A percentile compares a stretch with the other conserved stretches of the same genome.
Evolutionary conservation across 2,329 filamentous ascomycete genomes (phyloP).

Genomic region (Aspergillus ustus): DNA sequence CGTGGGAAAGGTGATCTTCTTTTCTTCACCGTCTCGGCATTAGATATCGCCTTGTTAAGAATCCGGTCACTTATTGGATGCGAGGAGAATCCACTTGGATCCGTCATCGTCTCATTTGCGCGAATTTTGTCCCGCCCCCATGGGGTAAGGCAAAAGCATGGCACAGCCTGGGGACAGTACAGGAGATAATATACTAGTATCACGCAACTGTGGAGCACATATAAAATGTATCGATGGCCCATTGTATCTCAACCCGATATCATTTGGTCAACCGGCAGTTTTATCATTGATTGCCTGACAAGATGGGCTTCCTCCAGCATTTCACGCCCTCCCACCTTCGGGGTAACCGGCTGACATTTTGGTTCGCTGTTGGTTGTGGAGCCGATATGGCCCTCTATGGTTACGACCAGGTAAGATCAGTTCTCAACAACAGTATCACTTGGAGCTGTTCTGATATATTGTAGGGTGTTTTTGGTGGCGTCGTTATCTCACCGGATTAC

Average conservation of each 20-base stretch:
- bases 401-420: constrained; percentile 23
- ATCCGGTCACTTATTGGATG: background rate
- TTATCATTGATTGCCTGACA: background rate
- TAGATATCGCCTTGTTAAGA: background rate
- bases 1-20: background rate
- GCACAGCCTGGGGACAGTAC: constrained; percentile 1
- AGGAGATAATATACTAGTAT: too few relatives aligned
- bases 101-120: background rate
- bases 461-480: constrained; percentile 17
- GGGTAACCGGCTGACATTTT: constrained; percentile 28
- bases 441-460: background rate
- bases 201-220: constrained; percentile 5
- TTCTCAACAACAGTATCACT: too few relatives aligned
- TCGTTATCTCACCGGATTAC: constrained; percentile 14
- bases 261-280: background rate
- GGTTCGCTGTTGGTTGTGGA: constrained; percentile 28
- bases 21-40: background rate
- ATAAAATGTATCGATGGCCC: background rate
- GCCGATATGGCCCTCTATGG: constrained; percentile 29
- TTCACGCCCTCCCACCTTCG: constrained; percentile 9
- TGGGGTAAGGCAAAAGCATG: constrained; percentile 7
- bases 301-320: background rate
- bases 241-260: background rate
- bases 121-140: background rate
- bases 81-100: background rate